Base-by-base conservation (phyloP, 306 rosid genomes). In the Malus sylvestris region DNA sequence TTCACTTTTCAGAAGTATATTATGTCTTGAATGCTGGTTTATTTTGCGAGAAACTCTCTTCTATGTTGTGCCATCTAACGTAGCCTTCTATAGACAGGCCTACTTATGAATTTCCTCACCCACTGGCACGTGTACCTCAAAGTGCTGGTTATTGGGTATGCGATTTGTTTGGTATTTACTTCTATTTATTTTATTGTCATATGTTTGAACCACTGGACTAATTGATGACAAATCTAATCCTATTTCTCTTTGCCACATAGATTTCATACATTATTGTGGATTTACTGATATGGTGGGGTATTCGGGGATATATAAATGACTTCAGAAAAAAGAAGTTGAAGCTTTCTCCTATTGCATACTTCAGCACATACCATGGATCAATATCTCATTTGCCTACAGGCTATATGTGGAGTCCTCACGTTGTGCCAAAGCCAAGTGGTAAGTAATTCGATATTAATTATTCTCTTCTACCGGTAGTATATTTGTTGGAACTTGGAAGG, bases 351-450 rank as follows among this genome's bases (percentile, higher is more conserved):
- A 92, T 95, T 86, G 97, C 99, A 58, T 95, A 95, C 88, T 90
- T 95, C 81, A 95, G 96, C 81, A 90, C 87, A 62, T 95, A 95
- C 79, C 95, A 91, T 29, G 97, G 97, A 85, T 95, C 99, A 45
- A 83, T 92, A 83, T 84, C 99, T 87, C 97, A 95, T 88, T 89
- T 95, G 79, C 99, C 99, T 58, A 95, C 97, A 7, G 92, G 87
- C 85, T 92, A 95, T 75, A 84, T 95, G 93, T 95, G 99, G 99
- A 95, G 97, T 86, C 91, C 97, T 68, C 93, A 89, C 76, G 86
- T 95, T 84, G 99, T 95, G 77, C 91, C 97, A 13, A 95, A 95
- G 86, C 99, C 99, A 46, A 85, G 81, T 68, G 99, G 99, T 95
- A 88, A 33, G 85, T 20, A 55, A 73, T 75, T 76, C 9, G 8